Evolutionary conservation across 1,139 yeast genomes (phyloP).

Genomic region (Blastobotrys proliferans): DNA sequence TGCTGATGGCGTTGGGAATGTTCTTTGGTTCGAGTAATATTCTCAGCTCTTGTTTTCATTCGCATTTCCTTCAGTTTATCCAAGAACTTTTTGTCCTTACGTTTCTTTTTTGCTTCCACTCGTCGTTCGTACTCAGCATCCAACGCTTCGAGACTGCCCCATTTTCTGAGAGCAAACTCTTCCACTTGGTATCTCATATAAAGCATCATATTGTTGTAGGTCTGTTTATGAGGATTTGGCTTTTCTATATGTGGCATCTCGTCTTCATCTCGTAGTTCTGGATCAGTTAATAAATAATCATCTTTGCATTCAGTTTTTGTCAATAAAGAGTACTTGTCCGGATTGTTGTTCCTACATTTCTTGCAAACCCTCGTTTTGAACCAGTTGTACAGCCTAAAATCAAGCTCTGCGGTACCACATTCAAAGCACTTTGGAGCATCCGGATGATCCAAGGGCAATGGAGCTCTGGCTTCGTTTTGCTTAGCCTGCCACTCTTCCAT

Average conservation of each 20-base stretch:
- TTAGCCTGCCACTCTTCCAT: slow-evolving; percentile 77
- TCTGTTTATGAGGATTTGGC: slow-evolving; percentile 89
- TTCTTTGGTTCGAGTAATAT: slow-evolving; percentile 65
- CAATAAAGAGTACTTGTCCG: slow-evolving; percentile 83
- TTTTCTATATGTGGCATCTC: slow-evolving; percentile 77
- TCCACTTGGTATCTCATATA: slow-evolving; percentile 88
- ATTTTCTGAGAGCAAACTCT: slow-evolving; percentile 84
- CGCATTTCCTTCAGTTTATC: slow-evolving; percentile 79
- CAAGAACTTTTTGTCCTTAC: slow-evolving; percentile 77
- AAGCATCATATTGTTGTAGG: slow-evolving; percentile 88
- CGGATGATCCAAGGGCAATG: slow-evolving; percentile 43
- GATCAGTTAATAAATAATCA: slow-evolving; percentile 88
- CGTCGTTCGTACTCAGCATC: slow-evolving; percentile 92
- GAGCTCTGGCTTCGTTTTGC: slow-evolving; percentile 36
- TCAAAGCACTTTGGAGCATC: slow-evolving; percentile 76
- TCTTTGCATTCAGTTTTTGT: slow-evolving; percentile 95
- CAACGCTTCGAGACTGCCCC: slow-evolving; percentile 88
- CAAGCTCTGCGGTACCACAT: slow-evolving; percentile 72
- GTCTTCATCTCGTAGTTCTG: slow-evolving; percentile 71
- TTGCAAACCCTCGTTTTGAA: slow-evolving; percentile 77
- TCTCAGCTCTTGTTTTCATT: slow-evolving; percentile 87
- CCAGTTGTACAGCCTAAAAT: slow-evolving; percentile 61
- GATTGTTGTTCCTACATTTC: slow-evolving; percentile 62
- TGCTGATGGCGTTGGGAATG: slow-evolving; percentile 62
- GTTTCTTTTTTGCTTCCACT: slow-evolving; percentile 62